Conservation (phyloP, 169 alveolate species). For the Cryptosporidium bovis region DNA sequence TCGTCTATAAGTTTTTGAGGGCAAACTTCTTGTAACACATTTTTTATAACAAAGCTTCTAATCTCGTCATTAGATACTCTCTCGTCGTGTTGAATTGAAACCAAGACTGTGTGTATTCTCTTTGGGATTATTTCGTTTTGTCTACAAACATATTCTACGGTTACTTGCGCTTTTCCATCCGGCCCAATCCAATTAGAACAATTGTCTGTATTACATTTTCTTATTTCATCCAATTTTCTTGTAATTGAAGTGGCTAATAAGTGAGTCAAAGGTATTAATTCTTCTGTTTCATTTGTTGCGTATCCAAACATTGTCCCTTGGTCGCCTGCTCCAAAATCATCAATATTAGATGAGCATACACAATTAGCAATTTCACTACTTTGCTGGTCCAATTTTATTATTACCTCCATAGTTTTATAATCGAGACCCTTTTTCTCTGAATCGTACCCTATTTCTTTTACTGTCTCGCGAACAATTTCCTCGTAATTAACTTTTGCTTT, state of each 20-base stretch:
- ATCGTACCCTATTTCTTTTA: conserved; percentile 92
- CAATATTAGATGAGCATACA: conserved; percentile 94
- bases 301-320: conserved; percentile 99
- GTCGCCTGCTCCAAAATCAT: conserved; percentile 97
- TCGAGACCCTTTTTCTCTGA: conserved; percentile 93
- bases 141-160: conserved; percentile 84
- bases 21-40: conserved; percentile 93
- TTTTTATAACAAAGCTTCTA: conserved; percentile 86
- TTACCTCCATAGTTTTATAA: conserved; percentile 93
- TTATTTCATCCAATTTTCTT: conserved; percentile 91
- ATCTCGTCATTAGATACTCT: conserved; percentile 84
- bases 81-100: conserved; percentile 92
- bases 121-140: conserved; percentile 89
- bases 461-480: conserved; percentile 93
- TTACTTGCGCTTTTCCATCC: conserved; percentile 98
- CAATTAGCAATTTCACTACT: conserved; percentile 96
- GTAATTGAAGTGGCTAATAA: conserved; percentile 93
- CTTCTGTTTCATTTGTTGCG: conserved; percentile 98
- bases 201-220: conserved; percentile 88
- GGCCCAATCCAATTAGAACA: conserved; percentile 94
- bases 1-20: conserved; percentile 93
- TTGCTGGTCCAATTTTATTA: conserved; percentile 93
- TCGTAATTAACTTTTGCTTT: conserved; percentile 92
- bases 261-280: conserved; percentile 98
- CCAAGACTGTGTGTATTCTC: conserved; percentile 93